Evolutionary conservation across 192 early-diverging fungal genomes (phyloP).

Genomic region (Mortierella alpina): DNA sequence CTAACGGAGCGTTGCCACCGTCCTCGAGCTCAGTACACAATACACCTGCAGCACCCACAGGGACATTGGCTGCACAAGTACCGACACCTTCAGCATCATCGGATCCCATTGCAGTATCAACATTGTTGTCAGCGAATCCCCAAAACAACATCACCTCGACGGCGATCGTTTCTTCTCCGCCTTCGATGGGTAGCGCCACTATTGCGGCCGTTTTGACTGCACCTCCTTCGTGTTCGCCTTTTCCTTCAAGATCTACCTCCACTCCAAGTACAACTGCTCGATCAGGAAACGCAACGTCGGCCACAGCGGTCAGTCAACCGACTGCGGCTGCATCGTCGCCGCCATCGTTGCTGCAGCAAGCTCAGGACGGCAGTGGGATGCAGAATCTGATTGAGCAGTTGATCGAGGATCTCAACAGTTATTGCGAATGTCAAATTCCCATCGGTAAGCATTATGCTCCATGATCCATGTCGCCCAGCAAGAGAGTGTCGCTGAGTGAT

Average conservation of each 20-base stretch:
- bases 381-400: slow-evolving; percentile 87
- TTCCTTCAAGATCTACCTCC: slow-evolving; percentile 5
- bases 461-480: not conserved
- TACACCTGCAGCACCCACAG: not conserved
- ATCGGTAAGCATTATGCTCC: slow-evolving; percentile 67
- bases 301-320: not conserved
- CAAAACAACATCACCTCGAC: slow-evolving; percentile 8
- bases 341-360: not conserved
- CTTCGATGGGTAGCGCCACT: slow-evolving; percentile 10
- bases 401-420: slow-evolving; percentile 86
- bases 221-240: slow-evolving; percentile 36
- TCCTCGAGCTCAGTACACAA: not conserved
- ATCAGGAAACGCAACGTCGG: not conserved
- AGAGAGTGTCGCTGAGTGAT: not conserved
- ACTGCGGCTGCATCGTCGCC: not conserved
- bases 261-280: not conserved
- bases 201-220: slow-evolving; percentile 25
- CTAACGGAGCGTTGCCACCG: not conserved
- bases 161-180: slow-evolving; percentile 22
- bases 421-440: slow-evolving; percentile 88
- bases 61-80: no score
- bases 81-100: not conserved
- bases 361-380: slow-evolving; percentile 55
- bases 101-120: not conserved
- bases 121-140: not conserved